These are phyloP conservation scores for Podospora pseudocomata DNA, from an alignment of 495 filamentous ascomycete species.

Conservation along the genomic window DNA sequence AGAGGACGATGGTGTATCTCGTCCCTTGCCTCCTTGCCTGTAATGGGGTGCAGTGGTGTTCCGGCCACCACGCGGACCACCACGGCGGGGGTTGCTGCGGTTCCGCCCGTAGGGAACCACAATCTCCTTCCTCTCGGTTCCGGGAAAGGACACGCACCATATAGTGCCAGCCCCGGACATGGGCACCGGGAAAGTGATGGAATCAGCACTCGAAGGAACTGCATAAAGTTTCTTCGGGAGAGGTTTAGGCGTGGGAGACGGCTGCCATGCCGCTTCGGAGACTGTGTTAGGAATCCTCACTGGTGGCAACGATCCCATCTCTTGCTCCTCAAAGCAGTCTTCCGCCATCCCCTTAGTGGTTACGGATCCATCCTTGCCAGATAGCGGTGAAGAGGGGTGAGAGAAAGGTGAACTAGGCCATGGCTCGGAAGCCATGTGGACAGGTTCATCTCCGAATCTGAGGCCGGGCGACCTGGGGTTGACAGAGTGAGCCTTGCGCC, in stretches of 20 bases:
- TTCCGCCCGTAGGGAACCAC: constrained; percentile 38
- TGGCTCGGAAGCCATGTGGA: background rate
- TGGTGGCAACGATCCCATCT: constrained; percentile 70
- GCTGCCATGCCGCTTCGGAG: constrained; percentile 51
- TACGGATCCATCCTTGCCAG: constrained; percentile 24
- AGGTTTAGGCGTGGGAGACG: constrained; percentile 39
- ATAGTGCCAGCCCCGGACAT: constrained; percentile 38
- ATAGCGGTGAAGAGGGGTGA: background rate
- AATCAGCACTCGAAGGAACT: constrained; percentile 37
- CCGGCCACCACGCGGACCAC: constrained; percentile 31
- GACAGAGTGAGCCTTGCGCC: constrained; percentile 52
- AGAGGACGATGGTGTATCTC: constrained; percentile 23
- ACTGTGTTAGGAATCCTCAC: constrained; percentile 62
- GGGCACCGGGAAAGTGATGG: constrained; percentile 38
- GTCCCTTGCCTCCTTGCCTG: constrained; percentile 19
- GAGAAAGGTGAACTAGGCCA: constrained; percentile 49
- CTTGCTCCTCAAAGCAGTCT: constrained; percentile 78
- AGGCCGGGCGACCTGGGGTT: constrained; percentile 54
- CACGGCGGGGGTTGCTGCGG: constrained; percentile 48
- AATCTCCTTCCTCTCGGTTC: constrained; percentile 37
- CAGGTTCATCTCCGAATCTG: constrained; percentile 46
- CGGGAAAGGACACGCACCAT: constrained; percentile 45
- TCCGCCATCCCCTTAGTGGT: constrained; percentile 65
- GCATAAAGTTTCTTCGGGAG: constrained; percentile 36
- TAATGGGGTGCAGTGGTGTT: constrained; percentile 22